These are phyloP conservation scores for Stereocaulon alpinum DNA, from an alignment of 495 filamentous ascomycete species.

Conservation along the genomic window DNA sequence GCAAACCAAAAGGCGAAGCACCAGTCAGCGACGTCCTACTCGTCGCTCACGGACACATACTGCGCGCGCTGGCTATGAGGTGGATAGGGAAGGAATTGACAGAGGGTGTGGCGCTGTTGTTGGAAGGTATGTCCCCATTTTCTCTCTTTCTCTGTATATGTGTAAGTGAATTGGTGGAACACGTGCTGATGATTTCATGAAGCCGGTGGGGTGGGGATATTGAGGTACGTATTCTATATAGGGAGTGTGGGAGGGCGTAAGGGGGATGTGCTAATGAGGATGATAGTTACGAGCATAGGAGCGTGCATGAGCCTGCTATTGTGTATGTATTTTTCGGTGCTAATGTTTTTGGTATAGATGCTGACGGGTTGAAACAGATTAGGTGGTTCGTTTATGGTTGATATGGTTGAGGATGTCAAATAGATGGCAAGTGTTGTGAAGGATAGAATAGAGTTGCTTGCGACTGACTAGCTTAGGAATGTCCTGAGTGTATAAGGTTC, in stretches of 20 bases:
- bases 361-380: slow-evolving; percentile 9
- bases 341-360: background rate
- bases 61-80: slow-evolving; percentile 82
- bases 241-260: background rate
- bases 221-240: slow-evolving; percentile 44
- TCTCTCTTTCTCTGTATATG: background rate
- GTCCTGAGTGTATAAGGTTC: no score
- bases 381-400: slow-evolving; percentile 21
- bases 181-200: slow-evolving; percentile 34
- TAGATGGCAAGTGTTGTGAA: background rate
- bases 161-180: slow-evolving; percentile 17
- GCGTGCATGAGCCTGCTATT: slow-evolving; percentile 59
- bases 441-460: background rate
- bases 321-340: slow-evolving; percentile 25
- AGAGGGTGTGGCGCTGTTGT: slow-evolving; percentile 36
- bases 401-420: background rate
- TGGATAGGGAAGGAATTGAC: slow-evolving; percentile 64
- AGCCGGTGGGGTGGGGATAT: slow-evolving; percentile 74
- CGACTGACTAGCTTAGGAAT: no score
- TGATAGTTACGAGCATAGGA: slow-evolving; percentile 55
- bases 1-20: slow-evolving; percentile 32
- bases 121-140: slow-evolving; percentile 18
- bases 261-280: slow-evolving; percentile 12
- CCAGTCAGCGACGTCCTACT: slow-evolving; percentile 51
- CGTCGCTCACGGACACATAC: slow-evolving; percentile 77